phyloP scores from a whole-genome alignment of 148 eudicot genomes.

The Fagopyrum homotropicum region DNA sequence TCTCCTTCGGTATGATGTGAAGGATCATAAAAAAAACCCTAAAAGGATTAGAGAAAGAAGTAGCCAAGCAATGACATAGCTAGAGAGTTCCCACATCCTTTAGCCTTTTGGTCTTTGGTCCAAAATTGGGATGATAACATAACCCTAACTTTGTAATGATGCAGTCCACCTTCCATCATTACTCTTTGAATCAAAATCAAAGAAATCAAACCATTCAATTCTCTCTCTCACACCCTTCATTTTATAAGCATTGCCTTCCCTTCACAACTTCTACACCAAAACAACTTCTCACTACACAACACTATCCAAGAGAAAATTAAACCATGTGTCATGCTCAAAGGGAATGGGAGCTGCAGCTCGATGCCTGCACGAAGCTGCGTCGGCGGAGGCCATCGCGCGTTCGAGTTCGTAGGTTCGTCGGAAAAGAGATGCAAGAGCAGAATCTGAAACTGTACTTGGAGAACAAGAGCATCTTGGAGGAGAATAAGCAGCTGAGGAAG shows the following conservation, averaged over 20 bases:
- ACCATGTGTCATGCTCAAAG: neutral
- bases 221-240: neutral
- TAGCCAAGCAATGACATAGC: neutral
- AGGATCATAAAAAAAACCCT: neutral
- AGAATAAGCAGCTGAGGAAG: slow-evolving; percentile 64
- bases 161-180: slow-evolving; percentile 10
- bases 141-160: slow-evolving; percentile 9
- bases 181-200: neutral
- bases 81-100: neutral
- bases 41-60: neutral
- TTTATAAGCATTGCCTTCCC: too few species aligned
- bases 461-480: slow-evolving; percentile 64
- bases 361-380: neutral
- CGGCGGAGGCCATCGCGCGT: neutral
- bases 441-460: slow-evolving; percentile 80
- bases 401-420: neutral
- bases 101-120: slow-evolving; percentile 1
- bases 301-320: neutral
- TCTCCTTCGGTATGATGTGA: neutral
- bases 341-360: neutral
- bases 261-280: neutral
- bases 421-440: slow-evolving; percentile 44
- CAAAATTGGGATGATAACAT: neutral
- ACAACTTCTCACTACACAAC: neutral
- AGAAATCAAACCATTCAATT: neutral